Conservation (phyloP, 768 basidiomycete genomes). For the Omphalotus guepiniiformis region DNA sequence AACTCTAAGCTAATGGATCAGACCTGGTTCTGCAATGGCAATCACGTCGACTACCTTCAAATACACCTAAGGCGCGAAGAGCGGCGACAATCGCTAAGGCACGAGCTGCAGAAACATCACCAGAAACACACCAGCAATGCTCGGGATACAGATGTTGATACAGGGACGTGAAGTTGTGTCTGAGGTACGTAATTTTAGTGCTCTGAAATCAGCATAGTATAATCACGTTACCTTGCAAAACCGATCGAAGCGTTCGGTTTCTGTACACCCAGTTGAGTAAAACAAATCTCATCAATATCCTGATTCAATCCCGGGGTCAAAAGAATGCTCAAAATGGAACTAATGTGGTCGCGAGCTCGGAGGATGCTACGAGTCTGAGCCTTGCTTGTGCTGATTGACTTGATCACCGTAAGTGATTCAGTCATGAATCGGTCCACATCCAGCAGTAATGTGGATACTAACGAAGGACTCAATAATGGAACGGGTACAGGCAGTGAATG, state of each 20-base stretch:
- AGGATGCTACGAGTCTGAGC: slow-evolving; percentile 38
- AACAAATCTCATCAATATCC: slow-evolving; percentile 68
- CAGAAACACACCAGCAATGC: slow-evolving; percentile 71
- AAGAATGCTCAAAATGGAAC: slow-evolving; percentile 56
- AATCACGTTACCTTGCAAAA: slow-evolving; percentile 40
- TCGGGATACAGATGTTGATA: slow-evolving; percentile 32
- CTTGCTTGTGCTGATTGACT: slow-evolving; percentile 44
- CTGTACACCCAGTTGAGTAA: slow-evolving; percentile 47
- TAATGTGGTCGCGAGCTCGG: slow-evolving; percentile 50
- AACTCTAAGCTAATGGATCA: slow-evolving; percentile 42
- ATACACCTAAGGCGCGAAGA: slow-evolving; percentile 67
- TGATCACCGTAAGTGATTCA: slow-evolving; percentile 44
- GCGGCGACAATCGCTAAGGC: slow-evolving; percentile 63
- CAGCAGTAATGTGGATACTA: slow-evolving; percentile 48
- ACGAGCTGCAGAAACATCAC: slow-evolving; percentile 63
- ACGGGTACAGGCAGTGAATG: neutral
- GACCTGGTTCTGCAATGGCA: neutral
- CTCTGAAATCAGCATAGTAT: neutral
- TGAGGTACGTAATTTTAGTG: slow-evolving; percentile 17
- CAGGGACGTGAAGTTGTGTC: slow-evolving; percentile 36
- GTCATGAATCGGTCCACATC: slow-evolving; percentile 50
- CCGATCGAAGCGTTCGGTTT: slow-evolving; percentile 39
- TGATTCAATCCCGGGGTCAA: slow-evolving; percentile 67
- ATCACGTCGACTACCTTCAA: slow-evolving; percentile 54
- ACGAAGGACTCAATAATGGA: neutral